Evolutionary conservation across 2,329 filamentous ascomycete species (phyloP).

Genomic region (Aaosphaeria arxii): DNA sequence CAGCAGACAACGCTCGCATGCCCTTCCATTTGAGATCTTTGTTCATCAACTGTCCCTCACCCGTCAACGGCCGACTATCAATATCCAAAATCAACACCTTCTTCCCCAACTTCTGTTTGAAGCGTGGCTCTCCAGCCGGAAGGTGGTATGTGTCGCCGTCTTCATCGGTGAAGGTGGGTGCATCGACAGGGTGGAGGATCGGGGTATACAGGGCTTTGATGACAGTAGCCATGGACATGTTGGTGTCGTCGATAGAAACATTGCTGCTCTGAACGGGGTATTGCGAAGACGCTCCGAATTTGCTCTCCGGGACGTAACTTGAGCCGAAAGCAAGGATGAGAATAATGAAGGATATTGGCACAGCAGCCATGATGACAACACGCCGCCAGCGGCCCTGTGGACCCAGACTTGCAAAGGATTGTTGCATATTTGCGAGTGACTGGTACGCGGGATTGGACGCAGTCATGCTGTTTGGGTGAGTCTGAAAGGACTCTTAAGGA

Average conservation of each 20-base stretch:
- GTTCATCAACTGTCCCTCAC: constrained; percentile 35
- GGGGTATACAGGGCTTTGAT: constrained; percentile 36
- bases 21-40: constrained; percentile 35
- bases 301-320: neutral
- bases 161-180: constrained; percentile 37
- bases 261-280: constrained; percentile 1
- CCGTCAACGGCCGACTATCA: constrained; percentile 34
- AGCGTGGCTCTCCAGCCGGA: constrained; percentile 22
- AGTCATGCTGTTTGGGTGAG: constrained; percentile 2
- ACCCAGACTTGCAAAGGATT: constrained; percentile 24
- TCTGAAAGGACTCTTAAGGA: no score
- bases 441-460: constrained; percentile 29
- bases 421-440: constrained; percentile 1
- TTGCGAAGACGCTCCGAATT: neutral
- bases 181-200: constrained; percentile 33
- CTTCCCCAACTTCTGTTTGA: constrained; percentile 35
- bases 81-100: constrained; percentile 37
- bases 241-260: constrained; percentile 1
- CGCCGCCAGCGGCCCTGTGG: constrained; percentile 35
- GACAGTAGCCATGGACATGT: constrained; percentile 34
- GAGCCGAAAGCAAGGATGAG: constrained; percentile 20
- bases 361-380: constrained; percentile 25
- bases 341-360: constrained; percentile 28
- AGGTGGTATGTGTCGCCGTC: constrained; percentile 34
- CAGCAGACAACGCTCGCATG: constrained; percentile 34